Base-by-base conservation (phyloP, 2,329 filamentous ascomycete genomes). In the Fusarium devonianum region DNA sequence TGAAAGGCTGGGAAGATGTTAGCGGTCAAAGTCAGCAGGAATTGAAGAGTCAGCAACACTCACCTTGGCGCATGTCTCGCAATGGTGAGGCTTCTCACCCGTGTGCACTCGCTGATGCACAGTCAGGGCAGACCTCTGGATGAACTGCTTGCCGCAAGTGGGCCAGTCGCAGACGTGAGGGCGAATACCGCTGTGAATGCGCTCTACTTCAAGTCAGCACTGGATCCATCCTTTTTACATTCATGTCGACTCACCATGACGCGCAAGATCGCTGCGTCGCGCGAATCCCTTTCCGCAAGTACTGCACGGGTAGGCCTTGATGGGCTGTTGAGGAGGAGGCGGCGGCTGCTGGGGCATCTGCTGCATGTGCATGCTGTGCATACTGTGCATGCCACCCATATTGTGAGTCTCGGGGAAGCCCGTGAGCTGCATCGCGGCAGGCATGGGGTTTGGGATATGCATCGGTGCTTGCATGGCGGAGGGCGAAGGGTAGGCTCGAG, bases 11-110 rank as follows among this genome's bases (percentile, higher is more conserved):
- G n/a, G 10, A 40, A n/a, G 28, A 10, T 30, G 42, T 65, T 41
- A 65, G 62, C 29, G 29, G 18, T 17, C 28, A 8, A 21, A 10
- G 17, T 12, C 16, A 17, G 9, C 16, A 11, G 6, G 14, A 6
- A 19, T 8, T 7, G 1, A 7, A 16, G 14, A 3, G 1, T 3
- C 18, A 5, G 25, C 10, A 7, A 11, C 28, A 64, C 81, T 66
- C 79, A 96, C 92, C 87, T 97, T 97, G 71, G 91, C 90, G 71
- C 94, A 97, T 56, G 90, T 86, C 74, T 97, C 94, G 70, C 94
- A 99, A 85, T 94, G 93, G 67, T 99, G 94, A 39, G 94, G 94
- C 75, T 99, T 99, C 76, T 97, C 94, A 59, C 94, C 94, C 2
- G 94, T 97, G 73, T 99, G 94, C 14, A 97, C 92, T 63, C 94